Evolutionary conservation across 164 flowering plant genomes (phyloP), one percentile per base, ranked within the genome.

Genomic region (Berberis thunbergii): DNA sequence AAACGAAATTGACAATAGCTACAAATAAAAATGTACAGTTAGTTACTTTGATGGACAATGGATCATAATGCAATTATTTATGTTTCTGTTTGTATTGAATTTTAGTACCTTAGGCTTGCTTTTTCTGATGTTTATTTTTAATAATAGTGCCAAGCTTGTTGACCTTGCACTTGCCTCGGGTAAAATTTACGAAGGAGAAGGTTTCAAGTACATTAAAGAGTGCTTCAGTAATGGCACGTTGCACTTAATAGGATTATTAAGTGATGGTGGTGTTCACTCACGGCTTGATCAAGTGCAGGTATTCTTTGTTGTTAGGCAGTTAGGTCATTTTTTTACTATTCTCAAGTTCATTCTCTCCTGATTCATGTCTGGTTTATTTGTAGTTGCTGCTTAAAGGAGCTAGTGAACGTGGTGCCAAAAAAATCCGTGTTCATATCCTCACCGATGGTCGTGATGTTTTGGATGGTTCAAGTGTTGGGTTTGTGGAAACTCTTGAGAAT

Each of bases 201-300:
- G 97, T 56, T 94, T 94, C 62, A 83, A 84, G 45, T 94, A 89
- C 78, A 86, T 94, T 40, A 77, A 86, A 72, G 88, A 83, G 68
- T 74, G 70, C 66, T 94, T 94, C 68, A 79, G 71, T 12, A 73
- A 64, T 41, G 83, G 83, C 61, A 94, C 99, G 10, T 72, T 94
- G 73, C 99, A 94, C 79, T 89, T 94, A 68, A 89, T 94, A 76
- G 99, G 99, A 39, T 72, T 94, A 57, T 67, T 94, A 77, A 91
- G 99, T 77, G 96, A 94, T 77, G 99, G 99, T 26, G 99, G 99
- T 67, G 99, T 91, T 55, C 99, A 91, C 75, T 91, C 99, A 45
- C 81, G 99, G 57, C 80, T 94, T 59, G 99, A 94, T 76, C 97
- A 91, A 64, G 45, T 94, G 77, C 96, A 75, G 89, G 98, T 90